These are phyloP conservation scores for Colletotrichum cordylinicola DNA, from an alignment of 2,329 filamentous ascomycete species.

Conservation along the genomic window DNA sequence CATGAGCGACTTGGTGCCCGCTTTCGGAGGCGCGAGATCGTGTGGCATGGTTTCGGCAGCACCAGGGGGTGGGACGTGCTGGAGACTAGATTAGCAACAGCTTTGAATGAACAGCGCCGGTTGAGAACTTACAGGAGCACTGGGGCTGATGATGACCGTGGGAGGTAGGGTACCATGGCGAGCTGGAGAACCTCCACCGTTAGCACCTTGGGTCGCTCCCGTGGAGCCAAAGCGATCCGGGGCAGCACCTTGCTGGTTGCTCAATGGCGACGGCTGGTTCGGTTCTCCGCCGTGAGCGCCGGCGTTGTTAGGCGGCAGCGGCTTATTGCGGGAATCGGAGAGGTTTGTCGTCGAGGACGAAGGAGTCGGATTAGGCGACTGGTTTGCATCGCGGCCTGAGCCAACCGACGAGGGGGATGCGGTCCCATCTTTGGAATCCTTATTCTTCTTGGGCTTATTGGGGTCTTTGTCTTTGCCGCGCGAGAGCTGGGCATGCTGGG, in stretches of 20 bases:
- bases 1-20: constrained; percentile 85
- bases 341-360: constrained; percentile 89
- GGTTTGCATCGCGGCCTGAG: constrained; percentile 58
- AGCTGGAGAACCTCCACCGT: constrained; percentile 64
- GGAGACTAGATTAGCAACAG: constrained; percentile 4
- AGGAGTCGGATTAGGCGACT: constrained; percentile 75
- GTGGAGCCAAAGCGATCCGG: constrained; percentile 48
- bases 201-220: constrained; percentile 40
- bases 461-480: constrained; percentile 87
- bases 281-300: constrained; percentile 47
- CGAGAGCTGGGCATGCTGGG: constrained; percentile 76
- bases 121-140: constrained; percentile 75
- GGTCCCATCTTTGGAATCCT: constrained; percentile 76
- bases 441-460: constrained; percentile 84
- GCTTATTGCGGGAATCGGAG: constrained; percentile 85
- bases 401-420: constrained; percentile 73
- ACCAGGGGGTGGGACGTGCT: constrained; percentile 93
- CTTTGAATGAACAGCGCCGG: not conserved
- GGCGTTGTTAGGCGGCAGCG: constrained; percentile 64
- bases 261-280: constrained; percentile 44
- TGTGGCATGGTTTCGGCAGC: constrained; percentile 98
- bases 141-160: constrained; percentile 93
- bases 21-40: constrained; percentile 92
- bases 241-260: constrained; percentile 36
- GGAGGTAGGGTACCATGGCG: constrained; percentile 74